Evolutionary conservation across 768 basidiomycete species (phyloP), one percentile per base, ranked within the genome.

Genomic region (Lepiota subincarnata): DNA sequence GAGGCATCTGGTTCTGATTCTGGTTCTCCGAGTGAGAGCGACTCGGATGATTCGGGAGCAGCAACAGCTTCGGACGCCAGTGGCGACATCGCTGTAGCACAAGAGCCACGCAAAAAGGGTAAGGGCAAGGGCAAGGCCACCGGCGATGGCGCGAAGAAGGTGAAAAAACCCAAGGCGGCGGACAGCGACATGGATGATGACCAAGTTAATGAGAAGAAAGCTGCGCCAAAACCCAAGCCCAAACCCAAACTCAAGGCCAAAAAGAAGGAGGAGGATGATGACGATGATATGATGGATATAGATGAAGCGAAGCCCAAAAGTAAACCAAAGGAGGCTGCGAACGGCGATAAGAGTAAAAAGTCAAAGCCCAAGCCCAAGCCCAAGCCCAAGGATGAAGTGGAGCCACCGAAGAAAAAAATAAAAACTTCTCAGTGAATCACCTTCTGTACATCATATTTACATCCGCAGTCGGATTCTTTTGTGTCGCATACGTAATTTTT

Each of bases 11-110:
- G 74, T 1, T 89, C 89, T 0, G 94, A 97, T 62, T 77, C 74
- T 41, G 94, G 95, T n/a, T 97, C 95, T 3, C 91, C 95, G 0
- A 86, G 83, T 36, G 87, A 81, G 13, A 78, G 73, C 34, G 90
- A 89, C 47, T 81, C 82, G 0, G 83, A 81, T 69, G 74, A 64
- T 4, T 88, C 84, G 26, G 87, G 83, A 3, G 89, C 84, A 1
- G 79, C 83, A 52, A 92, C 89, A 4, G 91, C 88, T 10, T 92
- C 91, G 0, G 90, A 92, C 63, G 89, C 88, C 39, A 87, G 84
- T 56, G 91, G 90, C 26, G 89, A 92, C 64, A 80, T 80, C 50
- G 84, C 82, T 48, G 62, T 90, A 60, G 70, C 77, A 40, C 74
- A 73, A 50, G 69, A 60, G 24, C 67, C 70, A 56, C 70, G 77